Evolutionary conservation across 768 basidiomycete genomes (phyloP).

Genomic region (Candolleomyces eurysporus): DNA sequence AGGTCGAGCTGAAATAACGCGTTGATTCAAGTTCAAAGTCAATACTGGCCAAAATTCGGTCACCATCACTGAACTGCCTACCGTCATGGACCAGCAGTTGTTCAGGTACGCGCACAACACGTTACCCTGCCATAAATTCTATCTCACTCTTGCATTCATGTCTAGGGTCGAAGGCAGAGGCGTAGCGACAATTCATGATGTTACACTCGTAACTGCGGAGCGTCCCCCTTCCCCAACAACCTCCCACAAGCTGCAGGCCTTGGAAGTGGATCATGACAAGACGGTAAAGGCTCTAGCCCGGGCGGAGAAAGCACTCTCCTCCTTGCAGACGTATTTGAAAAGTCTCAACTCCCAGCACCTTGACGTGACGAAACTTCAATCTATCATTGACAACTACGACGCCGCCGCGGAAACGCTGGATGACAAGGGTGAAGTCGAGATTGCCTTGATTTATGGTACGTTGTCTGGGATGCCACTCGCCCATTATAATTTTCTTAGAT

Average conservation of each 20-base stretch:
- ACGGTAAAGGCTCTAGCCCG: conserved; percentile 29
- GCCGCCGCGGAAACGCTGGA: conserved; percentile 33
- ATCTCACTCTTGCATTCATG: neutral
- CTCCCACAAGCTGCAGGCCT: conserved; percentile 23
- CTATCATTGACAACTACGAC: conserved; percentile 32
- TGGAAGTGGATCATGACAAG: conserved; percentile 23
- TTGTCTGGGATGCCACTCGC: neutral
- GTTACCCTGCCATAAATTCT: conserved; percentile 1
- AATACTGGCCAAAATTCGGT: conserved; percentile 41
- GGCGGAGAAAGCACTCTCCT: conserved; percentile 21
- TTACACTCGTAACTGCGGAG: conserved; percentile 28
- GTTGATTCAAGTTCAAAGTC: conserved; percentile 35
- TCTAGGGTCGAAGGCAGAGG: conserved; percentile 44
- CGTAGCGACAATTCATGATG: conserved; percentile 46
- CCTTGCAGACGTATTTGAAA: conserved; percentile 33
- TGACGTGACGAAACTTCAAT: conserved; percentile 23
- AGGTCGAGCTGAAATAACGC: conserved; percentile 40
- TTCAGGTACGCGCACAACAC: conserved; percentile 26
- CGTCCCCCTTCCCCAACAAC: conserved; percentile 17
- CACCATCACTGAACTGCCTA: conserved; percentile 36
- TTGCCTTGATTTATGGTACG: conserved; percentile 39
- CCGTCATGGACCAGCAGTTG: conserved; percentile 35
- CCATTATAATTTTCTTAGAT: neutral
- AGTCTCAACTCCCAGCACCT: conserved; percentile 33
- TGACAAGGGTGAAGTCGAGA: conserved; percentile 33